A percentile compares a stretch with the other conserved stretches of the same genome.
phyloP scores from a whole-genome alignment of 2,329 filamentous ascomycete species.

The Trichoderma sp. region DNA sequence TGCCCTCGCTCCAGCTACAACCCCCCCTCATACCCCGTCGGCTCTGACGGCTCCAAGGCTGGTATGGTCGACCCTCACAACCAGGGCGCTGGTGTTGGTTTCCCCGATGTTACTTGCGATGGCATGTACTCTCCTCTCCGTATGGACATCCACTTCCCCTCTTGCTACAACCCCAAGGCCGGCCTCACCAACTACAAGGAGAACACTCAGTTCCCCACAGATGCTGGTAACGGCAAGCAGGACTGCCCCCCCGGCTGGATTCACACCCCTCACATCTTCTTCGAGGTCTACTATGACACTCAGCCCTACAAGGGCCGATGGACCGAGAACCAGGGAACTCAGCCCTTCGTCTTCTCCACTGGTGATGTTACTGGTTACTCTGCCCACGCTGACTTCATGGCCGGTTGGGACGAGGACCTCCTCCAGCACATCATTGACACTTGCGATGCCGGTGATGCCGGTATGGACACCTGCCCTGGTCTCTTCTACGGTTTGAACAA shows the following conservation, averaged over 20 bases:
- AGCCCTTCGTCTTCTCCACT: slow-evolving; percentile 66
- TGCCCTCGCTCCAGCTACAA: slow-evolving; percentile 53
- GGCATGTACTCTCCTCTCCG: slow-evolving; percentile 59
- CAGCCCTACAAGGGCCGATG: slow-evolving; percentile 50
- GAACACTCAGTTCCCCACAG: slow-evolving; percentile 64
- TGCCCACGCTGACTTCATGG: slow-evolving; percentile 69
- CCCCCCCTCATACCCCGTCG: slow-evolving; percentile 50
- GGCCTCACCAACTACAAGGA: slow-evolving; percentile 58
- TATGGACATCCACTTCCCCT: slow-evolving; percentile 68
- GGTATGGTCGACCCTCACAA: slow-evolving; percentile 55
- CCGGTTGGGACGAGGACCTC: slow-evolving; percentile 64
- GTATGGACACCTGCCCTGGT: slow-evolving; percentile 61
- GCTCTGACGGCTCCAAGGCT: slow-evolving; percentile 52
- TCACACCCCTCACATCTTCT: slow-evolving; percentile 57
- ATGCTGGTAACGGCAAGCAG: slow-evolving; percentile 43
- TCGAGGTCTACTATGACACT: slow-evolving; percentile 60
- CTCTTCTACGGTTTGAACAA: slow-evolving; percentile 53
- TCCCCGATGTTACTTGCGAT: slow-evolving; percentile 69
- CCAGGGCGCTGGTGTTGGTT: slow-evolving; percentile 57
- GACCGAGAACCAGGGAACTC: slow-evolving; percentile 50
- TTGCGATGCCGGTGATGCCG: slow-evolving; percentile 57
- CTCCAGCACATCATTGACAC: slow-evolving; percentile 66
- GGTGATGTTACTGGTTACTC: slow-evolving; percentile 69
- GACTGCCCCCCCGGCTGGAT: slow-evolving; percentile 55
- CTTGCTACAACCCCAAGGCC: slow-evolving; percentile 66